These are phyloP conservation scores for Alternaria ventricosa DNA, from an alignment of 2,329 filamentous ascomycete species.

Conservation along the genomic window DNA sequence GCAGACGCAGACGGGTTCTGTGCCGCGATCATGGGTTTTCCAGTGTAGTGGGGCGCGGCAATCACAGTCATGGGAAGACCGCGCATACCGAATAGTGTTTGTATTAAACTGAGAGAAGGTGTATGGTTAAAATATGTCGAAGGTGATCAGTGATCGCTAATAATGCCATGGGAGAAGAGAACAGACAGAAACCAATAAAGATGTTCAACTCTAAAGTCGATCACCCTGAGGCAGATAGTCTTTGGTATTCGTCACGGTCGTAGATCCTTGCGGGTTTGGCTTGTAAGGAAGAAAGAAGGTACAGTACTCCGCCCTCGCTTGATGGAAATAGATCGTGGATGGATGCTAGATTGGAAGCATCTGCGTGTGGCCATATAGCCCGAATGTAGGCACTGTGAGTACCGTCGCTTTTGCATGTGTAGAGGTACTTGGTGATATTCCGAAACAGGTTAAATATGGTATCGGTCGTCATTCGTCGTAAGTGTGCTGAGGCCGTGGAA, in stretches of 20 bases:
- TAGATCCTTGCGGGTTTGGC: slow-evolving; percentile 37
- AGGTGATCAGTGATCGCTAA: slow-evolving; percentile 8
- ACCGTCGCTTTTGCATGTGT: slow-evolving; percentile 41
- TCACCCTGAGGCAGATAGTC: slow-evolving; percentile 49
- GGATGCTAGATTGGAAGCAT: slow-evolving; percentile 26
- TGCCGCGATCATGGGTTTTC: neutral
- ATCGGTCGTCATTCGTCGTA: slow-evolving; percentile 40
- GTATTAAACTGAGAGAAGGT: slow-evolving; percentile 20
- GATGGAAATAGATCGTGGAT: slow-evolving; percentile 23
- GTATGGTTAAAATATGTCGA: slow-evolving; percentile 27
- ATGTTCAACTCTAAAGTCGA: slow-evolving; percentile 49
- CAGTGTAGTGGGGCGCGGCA: neutral
- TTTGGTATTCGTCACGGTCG: slow-evolving; percentile 48
- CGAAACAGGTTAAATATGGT: slow-evolving; percentile 46
- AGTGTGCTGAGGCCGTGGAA: slow-evolving; percentile 35
- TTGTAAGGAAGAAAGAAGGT: slow-evolving; percentile 32
- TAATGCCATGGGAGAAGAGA: slow-evolving; percentile 13
- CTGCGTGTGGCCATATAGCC: slow-evolving; percentile 26
- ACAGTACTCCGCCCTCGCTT: slow-evolving; percentile 30
- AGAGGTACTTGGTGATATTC: slow-evolving; percentile 32
- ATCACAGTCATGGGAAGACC: slow-evolving; percentile 20
- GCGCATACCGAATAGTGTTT: slow-evolving; percentile 45
- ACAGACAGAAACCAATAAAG: slow-evolving; percentile 32
- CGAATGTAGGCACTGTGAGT: slow-evolving; percentile 20
- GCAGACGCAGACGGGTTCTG: neutral